Evolutionary conservation across 306 rosid species (phyloP), one percentile per base, ranked within the genome.

Genomic region (Acacia melanoxylon): DNA sequence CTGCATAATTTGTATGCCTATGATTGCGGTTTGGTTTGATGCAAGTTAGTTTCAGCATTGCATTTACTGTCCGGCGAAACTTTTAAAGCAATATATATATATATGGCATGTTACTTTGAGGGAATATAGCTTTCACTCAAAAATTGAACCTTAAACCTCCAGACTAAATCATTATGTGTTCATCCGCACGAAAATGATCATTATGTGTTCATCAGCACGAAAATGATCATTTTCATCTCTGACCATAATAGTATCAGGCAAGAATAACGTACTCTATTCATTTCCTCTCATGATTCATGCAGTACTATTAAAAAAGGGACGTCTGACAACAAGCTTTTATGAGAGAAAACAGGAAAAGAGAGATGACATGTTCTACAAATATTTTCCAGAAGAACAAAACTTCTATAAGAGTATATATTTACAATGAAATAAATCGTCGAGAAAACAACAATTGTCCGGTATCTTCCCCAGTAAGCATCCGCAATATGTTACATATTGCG

Each of bases 381-480:
- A 72, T 61, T 31, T 78, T 81, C 24, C 41, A 77, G 45, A 14
- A 74, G 48, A 63, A 42, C 24, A 44, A 45, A 68, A 48, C 25
- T 67, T 46, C 2, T 13, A 63, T 51, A 37, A 73, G 56, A 40
- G 31, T 24, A 63, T 70, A 79, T 56, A 89, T 81, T 89, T 90
- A 93, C 99, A 42, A 95, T 59, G 81, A 95, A 92, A 82, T 95
- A 93, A 80, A 93, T 91, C 0, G 83, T 88, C 80, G 97, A 95
- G 86, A 92, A 95, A 74, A 37, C 59, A 58, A 97, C 94, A 85
- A 95, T 95, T 12, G 99, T 93, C 98, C 98, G 92, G 85, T 91
- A 93, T 90, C 98, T 88, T 84, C 99, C 99, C 97, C 92, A 95
- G 87, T 89, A 93, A 80, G 98, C 88, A 91, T 95, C 99, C 51